Conservation (phyloP, 1,284 basidiomycete species). For the Coniferiporia sulphurascens region DNA sequence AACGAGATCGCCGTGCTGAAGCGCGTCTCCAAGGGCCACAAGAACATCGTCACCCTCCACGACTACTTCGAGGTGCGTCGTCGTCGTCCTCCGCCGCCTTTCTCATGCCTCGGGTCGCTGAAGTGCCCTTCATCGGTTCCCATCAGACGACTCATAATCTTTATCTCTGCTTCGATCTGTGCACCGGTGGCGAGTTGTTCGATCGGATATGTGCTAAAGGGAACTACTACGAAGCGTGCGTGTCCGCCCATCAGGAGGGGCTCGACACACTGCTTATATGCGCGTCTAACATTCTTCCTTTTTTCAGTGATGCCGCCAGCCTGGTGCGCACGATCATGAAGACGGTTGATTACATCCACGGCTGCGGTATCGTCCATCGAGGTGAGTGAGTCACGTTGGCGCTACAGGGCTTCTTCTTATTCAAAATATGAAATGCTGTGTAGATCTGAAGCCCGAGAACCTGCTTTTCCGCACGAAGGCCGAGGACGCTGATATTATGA, state of each 20-base stretch:
- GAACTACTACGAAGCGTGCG: slow-evolving; percentile 85
- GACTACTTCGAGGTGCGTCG: slow-evolving; percentile 89
- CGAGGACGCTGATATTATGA: slow-evolving; percentile 93
- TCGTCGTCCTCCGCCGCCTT: slow-evolving; percentile 20
- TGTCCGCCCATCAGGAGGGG: neutral
- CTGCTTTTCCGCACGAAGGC: slow-evolving; percentile 87
- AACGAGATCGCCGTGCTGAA: slow-evolving; percentile 98
- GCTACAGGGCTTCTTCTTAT: too few species aligned
- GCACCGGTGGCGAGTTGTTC: slow-evolving; percentile 96
- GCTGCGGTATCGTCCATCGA: slow-evolving; percentile 92
- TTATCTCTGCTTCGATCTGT: slow-evolving; percentile 94
- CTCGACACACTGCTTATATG: neutral
- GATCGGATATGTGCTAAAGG: slow-evolving; percentile 98
- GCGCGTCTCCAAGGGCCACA: slow-evolving; percentile 86
- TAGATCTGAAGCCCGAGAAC: slow-evolving; percentile 97
- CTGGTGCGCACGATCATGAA: slow-evolving; percentile 85
- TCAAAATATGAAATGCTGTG: neutral
- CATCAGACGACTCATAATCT: slow-evolving; percentile 85
- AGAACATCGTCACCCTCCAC: slow-evolving; percentile 86
- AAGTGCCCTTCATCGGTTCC: neutral
- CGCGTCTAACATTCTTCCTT: neutral
- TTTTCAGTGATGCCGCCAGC: slow-evolving; percentile 77
- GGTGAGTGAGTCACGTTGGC: slow-evolving; percentile 39
- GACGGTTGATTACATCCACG: slow-evolving; percentile 91
- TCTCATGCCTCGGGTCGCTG: neutral